Conservation (phyloP, 176 grass and related monocot species). For the Oryza glumipatula region DNA sequence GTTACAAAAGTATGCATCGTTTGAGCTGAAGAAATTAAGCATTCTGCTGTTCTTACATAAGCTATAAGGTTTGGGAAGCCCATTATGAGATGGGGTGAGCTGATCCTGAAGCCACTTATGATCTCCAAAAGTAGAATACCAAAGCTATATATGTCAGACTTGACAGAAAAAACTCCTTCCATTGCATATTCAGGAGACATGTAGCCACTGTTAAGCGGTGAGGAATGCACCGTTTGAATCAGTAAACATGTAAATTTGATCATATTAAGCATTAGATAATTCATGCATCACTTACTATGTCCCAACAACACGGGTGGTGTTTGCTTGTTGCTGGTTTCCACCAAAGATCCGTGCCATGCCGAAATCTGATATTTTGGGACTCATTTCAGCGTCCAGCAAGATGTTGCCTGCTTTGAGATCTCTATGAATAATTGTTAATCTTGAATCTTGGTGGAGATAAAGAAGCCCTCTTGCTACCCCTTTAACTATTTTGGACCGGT, state of each 20-base stretch:
- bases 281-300: conserved; percentile 50
- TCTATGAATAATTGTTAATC: conserved; percentile 49
- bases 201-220: conserved; percentile 42
- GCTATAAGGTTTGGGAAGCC: conserved; percentile 41
- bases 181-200: conserved; percentile 70
- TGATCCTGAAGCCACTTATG: conserved; percentile 56
- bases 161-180: conserved; percentile 48
- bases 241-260: not conserved
- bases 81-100: conserved; percentile 4
- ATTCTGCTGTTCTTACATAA: conserved; percentile 40
- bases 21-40: not conserved
- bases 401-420: conserved; percentile 60
- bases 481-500: conserved; percentile 49
- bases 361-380: conserved; percentile 65
- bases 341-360: conserved; percentile 59
- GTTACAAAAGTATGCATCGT: not conserved
- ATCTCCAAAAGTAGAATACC: conserved; percentile 66
- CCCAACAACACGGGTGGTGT: conserved; percentile 45
- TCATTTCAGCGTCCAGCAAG: conserved; percentile 47
- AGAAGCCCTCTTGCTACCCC: conserved; percentile 53
- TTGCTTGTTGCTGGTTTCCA: conserved; percentile 42
- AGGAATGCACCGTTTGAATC: not conserved
- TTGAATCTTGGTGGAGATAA: conserved; percentile 66
- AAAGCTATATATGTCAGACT: conserved; percentile 68
- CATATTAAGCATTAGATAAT: not conserved